phyloP scores from a whole-genome alignment of 352 stramenopile species.

The Phytophthora citrophthora region DNA sequence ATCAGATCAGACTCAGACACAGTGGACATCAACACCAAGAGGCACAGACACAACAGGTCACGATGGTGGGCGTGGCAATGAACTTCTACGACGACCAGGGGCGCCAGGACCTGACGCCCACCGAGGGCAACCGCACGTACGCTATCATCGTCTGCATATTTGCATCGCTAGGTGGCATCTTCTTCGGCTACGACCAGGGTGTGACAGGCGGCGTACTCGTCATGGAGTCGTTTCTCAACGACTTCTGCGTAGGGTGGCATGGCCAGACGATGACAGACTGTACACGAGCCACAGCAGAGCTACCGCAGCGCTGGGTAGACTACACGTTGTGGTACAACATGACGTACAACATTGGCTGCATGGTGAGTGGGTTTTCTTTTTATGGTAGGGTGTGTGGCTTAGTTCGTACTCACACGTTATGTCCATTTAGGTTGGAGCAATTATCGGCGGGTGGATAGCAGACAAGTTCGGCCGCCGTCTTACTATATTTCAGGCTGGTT shows the following conservation, averaged over 20 bases:
- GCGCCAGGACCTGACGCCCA: slow-evolving; percentile 39
- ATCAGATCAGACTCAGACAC: slow-evolving; percentile 6
- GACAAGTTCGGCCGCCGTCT: slow-evolving; percentile 48
- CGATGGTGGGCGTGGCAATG: slow-evolving; percentile 47
- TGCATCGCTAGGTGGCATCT: slow-evolving; percentile 44
- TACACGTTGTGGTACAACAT: slow-evolving; percentile 64
- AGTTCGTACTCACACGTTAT: too few relatives aligned
- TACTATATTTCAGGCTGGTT: slow-evolving; percentile 49
- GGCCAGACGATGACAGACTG: slow-evolving; percentile 47
- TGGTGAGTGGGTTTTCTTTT: slow-evolving; percentile 5
- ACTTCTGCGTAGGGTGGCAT: slow-evolving; percentile 55
- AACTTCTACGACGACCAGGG: slow-evolving; percentile 50
- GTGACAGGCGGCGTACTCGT: slow-evolving; percentile 47
- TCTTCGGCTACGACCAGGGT: slow-evolving; percentile 50
- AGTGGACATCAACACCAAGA: slow-evolving; percentile 2
- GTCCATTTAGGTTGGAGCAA: slow-evolving; percentile 23
- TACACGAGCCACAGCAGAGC: slow-evolving; percentile 29
- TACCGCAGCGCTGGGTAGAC: slow-evolving; percentile 53
- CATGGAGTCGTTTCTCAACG: slow-evolving; percentile 57
- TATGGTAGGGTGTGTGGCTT: too few relatives aligned
- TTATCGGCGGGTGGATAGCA: slow-evolving; percentile 44
- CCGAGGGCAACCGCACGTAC: slow-evolving; percentile 50
- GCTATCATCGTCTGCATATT: slow-evolving; percentile 53
- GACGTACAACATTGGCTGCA: slow-evolving; percentile 62
- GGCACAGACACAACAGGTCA: slow-evolving; percentile 5